phyloP scores from a whole-genome alignment of 148 eudicot species.

The Fagopyrum homotropicum region DNA sequence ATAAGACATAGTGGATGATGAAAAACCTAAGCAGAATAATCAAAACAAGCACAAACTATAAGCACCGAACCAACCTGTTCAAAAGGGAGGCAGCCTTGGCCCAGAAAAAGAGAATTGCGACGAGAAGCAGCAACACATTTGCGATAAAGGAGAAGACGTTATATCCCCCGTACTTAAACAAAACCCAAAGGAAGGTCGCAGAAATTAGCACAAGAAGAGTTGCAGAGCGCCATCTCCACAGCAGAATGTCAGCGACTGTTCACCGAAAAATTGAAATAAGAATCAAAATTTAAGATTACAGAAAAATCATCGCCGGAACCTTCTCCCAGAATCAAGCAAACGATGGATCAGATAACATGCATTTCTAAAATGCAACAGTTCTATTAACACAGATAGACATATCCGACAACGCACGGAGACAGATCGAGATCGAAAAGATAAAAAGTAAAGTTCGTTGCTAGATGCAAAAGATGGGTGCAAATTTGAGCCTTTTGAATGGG shows the following conservation, averaged over 20 bases:
- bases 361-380: neutral
- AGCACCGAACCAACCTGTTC: slow-evolving; percentile 44
- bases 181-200: slow-evolving; percentile 59
- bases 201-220: slow-evolving; percentile 37
- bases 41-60: neutral
- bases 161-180: slow-evolving; percentile 64
- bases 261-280: neutral
- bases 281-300: slow-evolving; percentile 6
- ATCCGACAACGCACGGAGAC: neutral
- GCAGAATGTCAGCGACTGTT: slow-evolving; percentile 72
- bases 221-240: slow-evolving; percentile 64
- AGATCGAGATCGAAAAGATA: slow-evolving; percentile 8
- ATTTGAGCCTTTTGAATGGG: neutral
- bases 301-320: neutral
- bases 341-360: neutral
- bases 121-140: slow-evolving; percentile 64
- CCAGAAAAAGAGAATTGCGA: slow-evolving; percentile 80
- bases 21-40: neutral
- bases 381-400: neutral
- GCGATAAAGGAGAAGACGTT: slow-evolving; percentile 53
- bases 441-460: neutral
- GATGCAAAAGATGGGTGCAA: neutral
- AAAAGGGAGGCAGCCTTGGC: slow-evolving; percentile 91
- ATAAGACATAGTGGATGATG: neutral
- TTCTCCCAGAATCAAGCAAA: neutral